Conservation (phyloP, 306 rosid genomes). For the Casuarina glauca region DNA sequence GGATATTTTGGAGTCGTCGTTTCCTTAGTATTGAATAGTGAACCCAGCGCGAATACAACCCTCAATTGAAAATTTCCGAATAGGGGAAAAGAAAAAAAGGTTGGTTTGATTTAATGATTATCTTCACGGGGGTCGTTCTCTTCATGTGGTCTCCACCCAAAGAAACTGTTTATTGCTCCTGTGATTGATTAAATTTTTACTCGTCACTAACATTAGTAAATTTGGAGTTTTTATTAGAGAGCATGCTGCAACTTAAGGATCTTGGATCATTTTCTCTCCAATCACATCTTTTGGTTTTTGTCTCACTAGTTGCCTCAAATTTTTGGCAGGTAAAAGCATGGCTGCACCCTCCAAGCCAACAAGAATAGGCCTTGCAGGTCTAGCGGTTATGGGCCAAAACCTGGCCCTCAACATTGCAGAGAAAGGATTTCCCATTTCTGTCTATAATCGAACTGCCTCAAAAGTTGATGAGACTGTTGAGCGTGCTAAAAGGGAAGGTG, state of each 20-base stretch:
- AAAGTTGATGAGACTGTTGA: constrained; percentile 92
- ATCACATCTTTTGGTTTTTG: background rate
- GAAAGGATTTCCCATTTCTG: constrained; percentile 93
- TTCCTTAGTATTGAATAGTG: background rate
- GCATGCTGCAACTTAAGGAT: background rate
- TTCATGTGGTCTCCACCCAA: background rate
- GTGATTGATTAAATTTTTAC: background rate
- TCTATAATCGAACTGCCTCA: constrained; percentile 83
- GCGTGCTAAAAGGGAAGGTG: constrained; percentile 74
- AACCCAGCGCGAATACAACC: background rate
- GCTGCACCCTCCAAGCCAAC: constrained; percentile 51
- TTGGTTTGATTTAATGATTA: background rate
- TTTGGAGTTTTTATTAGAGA: constrained; percentile 1
- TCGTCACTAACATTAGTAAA: background rate
- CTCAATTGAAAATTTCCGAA: background rate
- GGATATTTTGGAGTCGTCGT: background rate
- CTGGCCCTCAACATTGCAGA: constrained; percentile 93
- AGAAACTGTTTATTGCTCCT: background rate
- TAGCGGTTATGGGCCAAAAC: constrained; percentile 97
- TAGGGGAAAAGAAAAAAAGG: background rate
- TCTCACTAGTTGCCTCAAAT: constrained; percentile 23
- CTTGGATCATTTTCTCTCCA: background rate
- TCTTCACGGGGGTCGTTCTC: background rate
- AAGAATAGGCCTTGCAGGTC: constrained; percentile 84
- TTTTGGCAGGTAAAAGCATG: constrained; percentile 60